These are phyloP conservation scores for Coelastrella sp. DNA, from an alignment of 139 green algal genomes.

Conservation along the genomic window DNA sequence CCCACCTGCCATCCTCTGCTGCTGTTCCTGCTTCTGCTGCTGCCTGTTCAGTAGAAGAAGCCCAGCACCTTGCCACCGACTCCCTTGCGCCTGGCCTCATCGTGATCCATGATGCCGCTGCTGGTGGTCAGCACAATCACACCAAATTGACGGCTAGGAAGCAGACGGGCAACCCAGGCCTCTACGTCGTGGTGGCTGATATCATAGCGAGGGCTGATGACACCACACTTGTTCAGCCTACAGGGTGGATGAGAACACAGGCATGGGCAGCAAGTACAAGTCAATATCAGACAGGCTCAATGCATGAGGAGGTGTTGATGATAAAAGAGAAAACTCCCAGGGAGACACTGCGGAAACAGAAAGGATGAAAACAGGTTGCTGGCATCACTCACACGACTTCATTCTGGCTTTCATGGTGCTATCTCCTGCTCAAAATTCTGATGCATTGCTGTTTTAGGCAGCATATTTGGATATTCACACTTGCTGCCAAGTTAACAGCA, in stretches of 20 bases:
- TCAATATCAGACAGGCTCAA: no score
- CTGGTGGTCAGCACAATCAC: constrained; percentile 98
- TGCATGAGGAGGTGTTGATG: no score
- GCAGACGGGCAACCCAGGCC: constrained; percentile 94
- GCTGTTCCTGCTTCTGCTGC: neutral
- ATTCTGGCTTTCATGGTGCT: no score
- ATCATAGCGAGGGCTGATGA: constrained; percentile 98
- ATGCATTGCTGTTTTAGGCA: no score
- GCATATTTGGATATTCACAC: no score
- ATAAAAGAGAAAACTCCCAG: no score
- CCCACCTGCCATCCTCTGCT: neutral
- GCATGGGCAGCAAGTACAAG: no score
- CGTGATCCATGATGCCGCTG: constrained; percentile 99
- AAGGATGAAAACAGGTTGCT: no score
- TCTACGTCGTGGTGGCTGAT: constrained; percentile 84
- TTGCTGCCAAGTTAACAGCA: no score
- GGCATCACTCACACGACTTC: no score
- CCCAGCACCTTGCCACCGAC: constrained; percentile 96
- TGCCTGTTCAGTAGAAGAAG: constrained; percentile 90
- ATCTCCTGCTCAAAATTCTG: no score
- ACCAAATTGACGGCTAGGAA: constrained; percentile 98
- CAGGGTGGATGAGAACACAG: neutral
- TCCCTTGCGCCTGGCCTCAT: constrained; percentile 97
- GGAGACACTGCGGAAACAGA: no score
- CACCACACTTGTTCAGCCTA: constrained; percentile 99